Conservation (phyloP, 2,329 filamentous ascomycete species). For the Claviceps humidiphila region DNA sequence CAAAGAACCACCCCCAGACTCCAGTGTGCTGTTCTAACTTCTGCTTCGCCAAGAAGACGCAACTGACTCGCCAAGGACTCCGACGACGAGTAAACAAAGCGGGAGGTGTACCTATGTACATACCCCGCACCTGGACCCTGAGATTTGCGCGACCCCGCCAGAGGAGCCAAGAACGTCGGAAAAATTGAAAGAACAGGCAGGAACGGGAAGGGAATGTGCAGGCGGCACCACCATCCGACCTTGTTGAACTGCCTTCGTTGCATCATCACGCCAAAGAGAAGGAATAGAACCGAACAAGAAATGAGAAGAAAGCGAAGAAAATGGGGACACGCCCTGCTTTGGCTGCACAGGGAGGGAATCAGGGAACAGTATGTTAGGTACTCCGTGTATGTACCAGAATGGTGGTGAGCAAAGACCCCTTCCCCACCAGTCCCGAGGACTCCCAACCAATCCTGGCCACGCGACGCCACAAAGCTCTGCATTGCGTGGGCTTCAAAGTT, state of each 20-base stretch:
- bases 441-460: not conserved
- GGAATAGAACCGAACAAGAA: not conserved
- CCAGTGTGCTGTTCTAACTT: not conserved
- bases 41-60: not conserved
- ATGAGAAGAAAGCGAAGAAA: not conserved
- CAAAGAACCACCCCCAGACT: too few species aligned
- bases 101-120: not conserved
- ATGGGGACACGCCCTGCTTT: not conserved
- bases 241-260: too few species aligned
- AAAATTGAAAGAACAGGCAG: not conserved
- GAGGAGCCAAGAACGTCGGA: not conserved
- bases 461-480: too few species aligned
- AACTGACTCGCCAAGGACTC: not conserved
- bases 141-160: not conserved
- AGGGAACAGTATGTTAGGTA: too few species aligned
- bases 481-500: not conserved
- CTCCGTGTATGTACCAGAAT: not conserved
- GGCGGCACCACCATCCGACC: not conserved
- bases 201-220: not conserved
- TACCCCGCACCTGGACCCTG: not conserved
- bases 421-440: not conserved
- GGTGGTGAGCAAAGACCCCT: not conserved
- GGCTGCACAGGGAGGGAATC: too few species aligned
- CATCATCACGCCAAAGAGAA: not conserved
- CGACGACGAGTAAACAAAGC: not conserved